These are phyloP conservation scores for Aspergillus persii DNA, from an alignment of 2,329 filamentous ascomycete genomes.

Conservation along the genomic window DNA sequence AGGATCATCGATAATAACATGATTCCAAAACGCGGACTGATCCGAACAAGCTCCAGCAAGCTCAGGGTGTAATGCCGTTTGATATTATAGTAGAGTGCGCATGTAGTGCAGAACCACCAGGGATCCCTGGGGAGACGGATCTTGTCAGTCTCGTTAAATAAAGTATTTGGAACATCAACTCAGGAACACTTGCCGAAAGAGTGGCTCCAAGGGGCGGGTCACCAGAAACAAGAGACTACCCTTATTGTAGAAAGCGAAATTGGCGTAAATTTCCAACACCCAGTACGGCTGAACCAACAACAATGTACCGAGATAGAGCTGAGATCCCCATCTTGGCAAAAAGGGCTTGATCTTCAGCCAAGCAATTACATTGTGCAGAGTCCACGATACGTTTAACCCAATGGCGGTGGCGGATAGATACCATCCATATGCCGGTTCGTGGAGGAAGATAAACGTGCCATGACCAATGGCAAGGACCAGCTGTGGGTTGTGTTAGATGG, in stretches of 20 bases:
- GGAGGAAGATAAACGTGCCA: slow-evolving; percentile 59
- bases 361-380: slow-evolving; percentile 63
- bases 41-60: slow-evolving; percentile 53
- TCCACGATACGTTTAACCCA: slow-evolving; percentile 61
- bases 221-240: slow-evolving; percentile 32
- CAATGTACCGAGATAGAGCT: slow-evolving; percentile 59
- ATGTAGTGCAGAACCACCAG: slow-evolving; percentile 45
- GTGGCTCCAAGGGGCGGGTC: background rate
- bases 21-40: slow-evolving; percentile 56
- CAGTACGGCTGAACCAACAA: slow-evolving; percentile 61
- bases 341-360: slow-evolving; percentile 67
- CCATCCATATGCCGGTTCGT: slow-evolving; percentile 59
- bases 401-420: slow-evolving; percentile 61
- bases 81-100: slow-evolving; percentile 59
- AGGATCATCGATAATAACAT: slow-evolving; percentile 7
- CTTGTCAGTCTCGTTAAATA: background rate
- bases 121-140: background rate
- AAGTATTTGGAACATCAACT: background rate
- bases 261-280: slow-evolving; percentile 63
- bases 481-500: slow-evolving; percentile 28
- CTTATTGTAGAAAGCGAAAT: slow-evolving; percentile 63
- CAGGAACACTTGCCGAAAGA: background rate
- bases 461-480: slow-evolving; percentile 56
- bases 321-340: slow-evolving; percentile 48
- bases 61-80: slow-evolving; percentile 58